Evolutionary conservation across 768 basidiomycete genomes (phyloP).

Genomic region (Amanita exitialis): DNA sequence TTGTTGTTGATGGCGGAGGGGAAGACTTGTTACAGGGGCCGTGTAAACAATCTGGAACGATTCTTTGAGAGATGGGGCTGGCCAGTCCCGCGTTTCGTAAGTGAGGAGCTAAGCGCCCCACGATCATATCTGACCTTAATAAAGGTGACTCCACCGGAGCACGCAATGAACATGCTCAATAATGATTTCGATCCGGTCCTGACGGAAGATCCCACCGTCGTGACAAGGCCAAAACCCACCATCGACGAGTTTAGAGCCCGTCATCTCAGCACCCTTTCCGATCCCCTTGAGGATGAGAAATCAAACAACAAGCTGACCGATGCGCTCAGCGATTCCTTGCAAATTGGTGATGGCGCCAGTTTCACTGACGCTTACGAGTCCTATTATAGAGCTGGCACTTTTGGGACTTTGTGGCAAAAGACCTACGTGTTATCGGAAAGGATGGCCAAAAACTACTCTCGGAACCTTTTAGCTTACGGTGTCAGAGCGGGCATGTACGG

Average conservation of each 20-base stretch:
- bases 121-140: neutral
- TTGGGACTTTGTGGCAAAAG: constrained; percentile 27
- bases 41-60: constrained; percentile 26
- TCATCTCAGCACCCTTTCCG: constrained; percentile 18
- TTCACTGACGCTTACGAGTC: neutral
- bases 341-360: neutral
- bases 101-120: constrained; percentile 12
- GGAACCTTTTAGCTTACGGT: constrained; percentile 51
- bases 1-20: constrained; percentile 51
- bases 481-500: constrained; percentile 47
- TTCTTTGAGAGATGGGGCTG: constrained; percentile 31
- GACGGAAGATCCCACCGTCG: neutral
- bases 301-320: neutral
- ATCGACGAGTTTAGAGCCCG: constrained; percentile 23
- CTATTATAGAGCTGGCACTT: constrained; percentile 14
- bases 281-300: neutral
- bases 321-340: neutral
- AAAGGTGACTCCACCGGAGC: constrained; percentile 46
- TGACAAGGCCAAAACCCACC: neutral
- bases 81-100: constrained; percentile 26
- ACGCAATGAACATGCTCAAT: constrained; percentile 49
- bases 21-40: constrained; percentile 30
- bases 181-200: constrained; percentile 27
- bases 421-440: constrained; percentile 38
- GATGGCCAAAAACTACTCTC: constrained; percentile 35